Conservation (phyloP, 805 yeast species). For the Monosporozyma aquatica region DNA sequence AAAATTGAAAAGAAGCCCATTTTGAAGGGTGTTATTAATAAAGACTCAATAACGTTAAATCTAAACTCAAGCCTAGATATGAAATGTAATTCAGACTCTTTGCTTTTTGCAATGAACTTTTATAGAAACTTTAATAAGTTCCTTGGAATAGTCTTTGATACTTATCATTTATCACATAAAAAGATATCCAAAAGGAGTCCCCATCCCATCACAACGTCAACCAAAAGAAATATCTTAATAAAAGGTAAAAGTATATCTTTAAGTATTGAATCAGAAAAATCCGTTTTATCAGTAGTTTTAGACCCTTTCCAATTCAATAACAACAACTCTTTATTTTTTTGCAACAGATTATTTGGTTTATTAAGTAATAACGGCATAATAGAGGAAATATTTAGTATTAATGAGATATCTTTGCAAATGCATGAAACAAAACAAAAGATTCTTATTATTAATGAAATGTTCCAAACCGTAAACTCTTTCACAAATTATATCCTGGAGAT, state of each 20-base stretch:
- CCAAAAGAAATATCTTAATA: neutral
- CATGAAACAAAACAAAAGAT: neutral
- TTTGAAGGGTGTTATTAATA: neutral
- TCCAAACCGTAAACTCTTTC: neutral
- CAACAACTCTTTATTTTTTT: neutral
- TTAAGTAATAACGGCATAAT: neutral
- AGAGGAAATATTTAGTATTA: conserved; percentile 1
- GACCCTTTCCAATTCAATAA: conserved; percentile 6
- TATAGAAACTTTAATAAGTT: too few species aligned
- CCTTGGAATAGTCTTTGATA: too few species aligned
- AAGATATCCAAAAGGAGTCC: neutral
- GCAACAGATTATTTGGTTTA: neutral
- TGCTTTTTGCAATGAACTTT: neutral
- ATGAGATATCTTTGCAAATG: neutral
- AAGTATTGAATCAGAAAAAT: neutral
- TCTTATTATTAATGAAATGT: neutral
- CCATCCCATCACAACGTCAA: neutral
- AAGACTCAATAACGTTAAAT: neutral
- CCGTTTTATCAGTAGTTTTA: conserved; percentile 3
- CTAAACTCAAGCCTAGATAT: conserved; percentile 2
- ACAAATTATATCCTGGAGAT: neutral
- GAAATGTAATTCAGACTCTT: neutral
- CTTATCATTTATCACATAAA: too few species aligned
- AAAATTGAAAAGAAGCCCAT: conserved; percentile 3
- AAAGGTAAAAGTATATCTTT: conserved; percentile 4